A percentile compares a stretch with the other conserved stretches of the same genome.
phyloP scores from a whole-genome alignment of 768 basidiomycete genomes.

The Boletus pseudopeckii region DNA sequence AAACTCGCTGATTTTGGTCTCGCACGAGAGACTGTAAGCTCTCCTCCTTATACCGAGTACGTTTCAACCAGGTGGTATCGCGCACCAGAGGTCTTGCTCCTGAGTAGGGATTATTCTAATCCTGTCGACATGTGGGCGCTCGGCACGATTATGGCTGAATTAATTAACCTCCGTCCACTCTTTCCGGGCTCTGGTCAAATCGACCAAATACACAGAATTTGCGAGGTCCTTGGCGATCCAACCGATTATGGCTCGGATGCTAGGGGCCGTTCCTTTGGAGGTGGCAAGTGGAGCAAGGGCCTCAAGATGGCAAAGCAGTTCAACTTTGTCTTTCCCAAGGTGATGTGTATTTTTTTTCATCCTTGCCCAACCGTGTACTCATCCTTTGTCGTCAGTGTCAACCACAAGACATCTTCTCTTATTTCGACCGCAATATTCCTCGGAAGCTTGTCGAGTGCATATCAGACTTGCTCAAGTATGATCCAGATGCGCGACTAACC shows the following conservation, averaged over 20 bases:
- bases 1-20: constrained; percentile 99
- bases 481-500: constrained; percentile 83
- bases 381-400: constrained; percentile 42
- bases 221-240: constrained; percentile 92
- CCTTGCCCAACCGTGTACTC: not conserved
- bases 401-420: constrained; percentile 63
- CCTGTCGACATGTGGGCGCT: constrained; percentile 99
- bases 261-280: constrained; percentile 68
- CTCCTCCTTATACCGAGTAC: constrained; percentile 97
- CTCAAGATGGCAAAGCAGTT: constrained; percentile 82
- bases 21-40: constrained; percentile 82
- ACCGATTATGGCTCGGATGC: constrained; percentile 76
- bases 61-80: constrained; percentile 99
- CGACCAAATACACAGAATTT: constrained; percentile 90
- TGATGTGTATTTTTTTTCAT: constrained; percentile 28
- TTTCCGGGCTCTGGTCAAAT: constrained; percentile 93
- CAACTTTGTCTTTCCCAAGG: constrained; percentile 89
- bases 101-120: constrained; percentile 90
- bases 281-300: constrained; percentile 84
- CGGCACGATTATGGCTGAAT: constrained; percentile 96
- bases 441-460: constrained; percentile 87
- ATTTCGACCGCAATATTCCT: constrained; percentile 80
- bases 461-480: constrained; percentile 85
- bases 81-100: constrained; percentile 92
- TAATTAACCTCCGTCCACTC: constrained; percentile 90